Base-by-base conservation (phyloP, 257 asterid genomes). In the Vinca minor region DNA sequence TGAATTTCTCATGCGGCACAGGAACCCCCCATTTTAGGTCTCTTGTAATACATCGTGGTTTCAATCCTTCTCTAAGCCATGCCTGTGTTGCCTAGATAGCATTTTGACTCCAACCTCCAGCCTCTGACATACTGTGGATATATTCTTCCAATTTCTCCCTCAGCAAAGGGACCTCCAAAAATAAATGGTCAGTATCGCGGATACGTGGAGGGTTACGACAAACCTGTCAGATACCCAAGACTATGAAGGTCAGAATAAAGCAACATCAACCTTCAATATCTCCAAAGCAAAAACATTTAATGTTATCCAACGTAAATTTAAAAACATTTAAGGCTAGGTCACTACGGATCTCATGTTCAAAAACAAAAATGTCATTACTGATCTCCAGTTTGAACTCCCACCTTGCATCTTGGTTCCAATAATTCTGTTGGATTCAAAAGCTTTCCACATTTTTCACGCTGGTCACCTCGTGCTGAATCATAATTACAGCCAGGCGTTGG, bases 21-120 rank as follows among this genome's bases (percentile, higher is more conserved):
- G 96, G 92, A 54, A 91, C 96, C 35, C 98, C 98, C 98, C 98
- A 91, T 70, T 91, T 91, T 83, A 91, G 78, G 77, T 91, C 98
- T 78, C 98, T 80, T 8, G 96, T 88, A 70, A 91, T 91, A 67
- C 98, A 91, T 21, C 96, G 85, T 31, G 50, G 77, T 72, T 74
- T 91, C 69, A 88, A 75, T 77, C 98, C 98, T 77, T 91, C 96
- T 69, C 70, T 88, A 44, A 91, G 91, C 95, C 98, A 88, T 61
- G 94, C 90, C 70, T 82, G 25, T 35, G 98, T 88, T 55, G 84
- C 66, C 64, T 80, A 89, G 67, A 91, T 77, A 54, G 98, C 98
- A 79, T 91, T 91, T 83, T 86, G 95, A 82, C 96, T 91, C 98
- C 98, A 91, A 17, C 89, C 89, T 68, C 98, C 98, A 64, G 82